Percentiles rank a stretch among this genome's conserved stretches.
Evolutionary conservation across 2,329 filamentous ascomycete species (phyloP).

Genomic region (Alternaria angustiovoidea): DNA sequence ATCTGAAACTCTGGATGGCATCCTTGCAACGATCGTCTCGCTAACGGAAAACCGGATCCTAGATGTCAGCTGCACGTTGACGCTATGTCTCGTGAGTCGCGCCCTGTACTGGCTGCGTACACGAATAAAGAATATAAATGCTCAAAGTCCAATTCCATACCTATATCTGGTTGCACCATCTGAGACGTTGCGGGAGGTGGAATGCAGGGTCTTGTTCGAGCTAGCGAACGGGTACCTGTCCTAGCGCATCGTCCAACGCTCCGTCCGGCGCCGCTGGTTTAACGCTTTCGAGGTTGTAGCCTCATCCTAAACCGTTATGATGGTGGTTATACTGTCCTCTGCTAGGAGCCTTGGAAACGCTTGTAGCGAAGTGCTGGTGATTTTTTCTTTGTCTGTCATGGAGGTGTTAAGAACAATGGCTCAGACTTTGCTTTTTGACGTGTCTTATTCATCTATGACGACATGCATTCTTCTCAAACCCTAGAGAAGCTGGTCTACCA

Average conservation of each 20-base stretch:
- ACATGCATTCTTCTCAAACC: neutral
- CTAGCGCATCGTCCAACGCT: neutral
- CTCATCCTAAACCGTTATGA: neutral
- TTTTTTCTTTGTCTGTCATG: neutral
- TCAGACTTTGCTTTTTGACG: neutral
- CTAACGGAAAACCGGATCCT: constrained; percentile 18
- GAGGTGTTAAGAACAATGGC: neutral
- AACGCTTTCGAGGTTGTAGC: neutral
- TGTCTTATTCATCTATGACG: neutral
- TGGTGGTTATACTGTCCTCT: neutral
- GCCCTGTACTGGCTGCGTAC: neutral
- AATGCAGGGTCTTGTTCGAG: neutral
- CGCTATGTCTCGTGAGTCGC: constrained; percentile 14
- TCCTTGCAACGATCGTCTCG: constrained; percentile 25
- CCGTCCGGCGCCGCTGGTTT: neutral
- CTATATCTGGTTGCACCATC: neutral
- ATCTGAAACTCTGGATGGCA: constrained; percentile 8
- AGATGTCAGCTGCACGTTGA: constrained; percentile 20
- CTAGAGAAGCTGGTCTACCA: neutral
- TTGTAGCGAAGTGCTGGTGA: neutral
- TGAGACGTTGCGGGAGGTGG: neutral
- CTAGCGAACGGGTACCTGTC: constrained; percentile 1
- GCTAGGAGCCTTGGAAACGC: neutral
- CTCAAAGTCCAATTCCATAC: neutral
- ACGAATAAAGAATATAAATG: neutral